Conservation (phyloP, 768 basidiomycete genomes). For the Candolleomyces eurysporus region DNA sequence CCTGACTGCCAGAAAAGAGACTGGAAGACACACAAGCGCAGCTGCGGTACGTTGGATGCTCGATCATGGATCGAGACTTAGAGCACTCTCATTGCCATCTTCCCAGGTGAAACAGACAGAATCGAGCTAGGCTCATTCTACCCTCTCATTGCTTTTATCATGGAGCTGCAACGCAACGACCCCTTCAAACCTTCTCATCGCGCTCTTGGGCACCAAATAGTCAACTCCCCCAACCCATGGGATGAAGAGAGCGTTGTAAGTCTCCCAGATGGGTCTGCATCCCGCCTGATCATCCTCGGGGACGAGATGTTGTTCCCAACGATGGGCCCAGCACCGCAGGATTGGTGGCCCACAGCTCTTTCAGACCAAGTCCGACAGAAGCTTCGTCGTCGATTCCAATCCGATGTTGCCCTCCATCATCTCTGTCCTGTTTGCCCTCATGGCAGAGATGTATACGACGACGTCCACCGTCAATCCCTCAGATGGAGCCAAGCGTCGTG, state of each 20-base stretch:
- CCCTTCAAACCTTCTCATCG: not conserved
- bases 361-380: not conserved
- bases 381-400: not conserved
- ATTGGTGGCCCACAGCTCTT: constrained; percentile 3
- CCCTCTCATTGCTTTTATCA: not conserved
- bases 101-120: not conserved
- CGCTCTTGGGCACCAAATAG: not conserved
- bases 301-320: not conserved
- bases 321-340: not conserved
- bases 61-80: not conserved
- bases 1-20: constrained; percentile 33
- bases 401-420: not conserved
- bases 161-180: not conserved
- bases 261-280: not conserved
- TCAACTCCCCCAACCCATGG: not conserved
- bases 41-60: not conserved
- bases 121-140: not conserved
- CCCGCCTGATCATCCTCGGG: not conserved
- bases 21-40: constrained; percentile 33
- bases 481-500: not conserved
- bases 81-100: not conserved
- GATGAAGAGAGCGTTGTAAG: not conserved
- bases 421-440: not conserved
- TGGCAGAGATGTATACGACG: not conserved
- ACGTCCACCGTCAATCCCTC: not conserved